Evolutionary conservation across 345 rosid genomes (phyloP).

Genomic region (Gossypium rotundifolium): DNA sequence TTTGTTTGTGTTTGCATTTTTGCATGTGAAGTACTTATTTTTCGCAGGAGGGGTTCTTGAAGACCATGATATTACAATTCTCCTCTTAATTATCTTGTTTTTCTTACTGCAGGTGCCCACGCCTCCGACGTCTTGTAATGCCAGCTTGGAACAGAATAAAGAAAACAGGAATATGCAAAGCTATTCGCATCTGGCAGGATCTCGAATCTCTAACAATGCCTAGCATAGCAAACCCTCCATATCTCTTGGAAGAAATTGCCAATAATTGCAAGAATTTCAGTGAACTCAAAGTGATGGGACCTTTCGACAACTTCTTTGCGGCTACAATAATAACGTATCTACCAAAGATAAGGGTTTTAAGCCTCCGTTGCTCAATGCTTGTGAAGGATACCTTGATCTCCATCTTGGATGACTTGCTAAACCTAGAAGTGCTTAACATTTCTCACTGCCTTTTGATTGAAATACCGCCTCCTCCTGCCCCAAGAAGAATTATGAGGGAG

Average conservation of each 20-base stretch:
- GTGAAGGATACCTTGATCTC: conserved; percentile 45
- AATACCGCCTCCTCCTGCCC: conserved; percentile 29
- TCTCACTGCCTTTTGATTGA: conserved; percentile 73
- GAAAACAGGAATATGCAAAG: conserved; percentile 60
- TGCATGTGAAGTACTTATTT: no score
- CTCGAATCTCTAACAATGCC: conserved; percentile 93
- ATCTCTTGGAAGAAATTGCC: conserved; percentile 63
- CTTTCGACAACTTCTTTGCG: neutral
- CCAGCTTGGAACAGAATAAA: conserved; percentile 90
- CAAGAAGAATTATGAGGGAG: conserved; percentile 34
- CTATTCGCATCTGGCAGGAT: conserved; percentile 60
- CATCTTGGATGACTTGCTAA: conserved; percentile 45
- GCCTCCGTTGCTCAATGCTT: conserved; percentile 58
- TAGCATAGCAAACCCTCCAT: conserved; percentile 58
- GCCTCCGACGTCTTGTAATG: conserved; percentile 54
- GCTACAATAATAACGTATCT: neutral
- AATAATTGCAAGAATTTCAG: conserved; percentile 52
- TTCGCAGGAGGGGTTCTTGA: no score
- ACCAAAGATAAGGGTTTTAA: conserved; percentile 1
- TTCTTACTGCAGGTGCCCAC: conserved; percentile 49
- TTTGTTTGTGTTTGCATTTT: no score
- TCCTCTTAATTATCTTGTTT: neutral
- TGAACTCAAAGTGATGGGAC: conserved; percentile 43
- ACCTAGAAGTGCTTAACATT: conserved; percentile 70
- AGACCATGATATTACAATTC: no score